Evolutionary conservation across 257 asterid species (phyloP).

Genomic region (Primulina eburnea): DNA sequence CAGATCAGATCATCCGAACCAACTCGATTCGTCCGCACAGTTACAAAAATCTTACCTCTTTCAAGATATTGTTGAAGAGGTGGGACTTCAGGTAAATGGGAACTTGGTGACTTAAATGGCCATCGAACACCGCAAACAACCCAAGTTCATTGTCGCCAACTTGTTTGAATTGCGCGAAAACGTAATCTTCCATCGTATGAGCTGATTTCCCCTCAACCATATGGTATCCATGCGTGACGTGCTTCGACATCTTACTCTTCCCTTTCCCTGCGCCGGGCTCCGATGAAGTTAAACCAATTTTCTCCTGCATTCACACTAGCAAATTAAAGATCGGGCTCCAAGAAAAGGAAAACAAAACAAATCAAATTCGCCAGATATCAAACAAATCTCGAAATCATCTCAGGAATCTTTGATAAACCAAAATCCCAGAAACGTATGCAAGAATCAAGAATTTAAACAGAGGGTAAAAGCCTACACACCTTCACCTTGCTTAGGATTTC

Average conservation of each 20-base stretch:
- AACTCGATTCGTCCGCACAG: too few relatives aligned
- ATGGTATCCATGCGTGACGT: constrained; percentile 56
- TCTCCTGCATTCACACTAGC: constrained; percentile 47
- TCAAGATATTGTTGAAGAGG: constrained; percentile 56
- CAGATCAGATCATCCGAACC: too few relatives aligned
- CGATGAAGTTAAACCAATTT: constrained; percentile 52
- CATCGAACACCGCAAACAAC: background rate
- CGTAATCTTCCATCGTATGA: constrained; percentile 57
- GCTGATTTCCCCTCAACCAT: constrained; percentile 21
- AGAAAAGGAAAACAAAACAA: background rate
- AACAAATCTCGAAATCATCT: too few relatives aligned
- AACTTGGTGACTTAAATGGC: background rate
- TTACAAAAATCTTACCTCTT: background rate
- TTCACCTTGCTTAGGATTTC: background rate
- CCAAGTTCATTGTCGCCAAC: background rate
- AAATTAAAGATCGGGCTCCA: constrained; percentile 2
- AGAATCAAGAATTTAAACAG: background rate
- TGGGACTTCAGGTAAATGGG: constrained; percentile 32
- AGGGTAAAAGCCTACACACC: background rate
- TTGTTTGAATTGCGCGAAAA: constrained; percentile 14
- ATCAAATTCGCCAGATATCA: too few relatives aligned
- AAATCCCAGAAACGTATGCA: background rate
- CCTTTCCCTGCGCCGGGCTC: constrained; percentile 65
- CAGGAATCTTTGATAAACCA: too few relatives aligned
- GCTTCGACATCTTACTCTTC: constrained; percentile 76